These are phyloP conservation scores for Malus asiatica DNA, from an alignment of 306 rosid species.

Conservation along the genomic window DNA sequence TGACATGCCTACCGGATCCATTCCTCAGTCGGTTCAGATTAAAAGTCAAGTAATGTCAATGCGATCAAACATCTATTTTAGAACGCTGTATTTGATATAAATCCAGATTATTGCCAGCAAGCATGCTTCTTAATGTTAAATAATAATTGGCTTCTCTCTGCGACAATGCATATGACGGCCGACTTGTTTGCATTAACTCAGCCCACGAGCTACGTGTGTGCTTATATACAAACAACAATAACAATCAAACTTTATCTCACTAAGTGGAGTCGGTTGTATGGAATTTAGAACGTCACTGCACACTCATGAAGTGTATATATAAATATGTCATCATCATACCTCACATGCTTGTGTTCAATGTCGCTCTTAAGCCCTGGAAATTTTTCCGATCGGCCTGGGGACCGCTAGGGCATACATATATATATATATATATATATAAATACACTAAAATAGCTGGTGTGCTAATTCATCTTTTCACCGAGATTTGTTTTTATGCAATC, in stretches of 20 bases:
- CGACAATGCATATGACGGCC: conserved; percentile 33
- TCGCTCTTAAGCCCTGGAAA: conserved; percentile 18
- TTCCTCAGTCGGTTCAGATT: neutral
- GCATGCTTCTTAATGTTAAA: neutral
- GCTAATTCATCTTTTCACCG: neutral
- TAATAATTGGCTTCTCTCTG: neutral
- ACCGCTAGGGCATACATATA: conserved; percentile 6
- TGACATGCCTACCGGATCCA: no score
- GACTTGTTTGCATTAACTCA: conserved; percentile 21
- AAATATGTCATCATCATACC: conserved; percentile 21
- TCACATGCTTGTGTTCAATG: conserved; percentile 32
- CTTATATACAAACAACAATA: no score
- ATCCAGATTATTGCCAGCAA: neutral
- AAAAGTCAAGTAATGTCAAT: neutral
- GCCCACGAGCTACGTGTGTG: neutral
- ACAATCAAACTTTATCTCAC: no score
- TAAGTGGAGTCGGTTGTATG: no score
- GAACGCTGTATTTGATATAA: neutral
- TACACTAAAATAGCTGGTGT: neutral
- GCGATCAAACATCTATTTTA: neutral
- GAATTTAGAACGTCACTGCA: rapidly evolving
- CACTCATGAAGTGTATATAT: no score
- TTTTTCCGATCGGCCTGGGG: conserved; percentile 17
- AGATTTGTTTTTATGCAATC: neutral
- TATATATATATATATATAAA: neutral